Evolutionary conservation across 2,329 filamentous ascomycete species (phyloP), one percentile per base, ranked within the genome.

Genomic region (Trichothecium sympodiale): DNA sequence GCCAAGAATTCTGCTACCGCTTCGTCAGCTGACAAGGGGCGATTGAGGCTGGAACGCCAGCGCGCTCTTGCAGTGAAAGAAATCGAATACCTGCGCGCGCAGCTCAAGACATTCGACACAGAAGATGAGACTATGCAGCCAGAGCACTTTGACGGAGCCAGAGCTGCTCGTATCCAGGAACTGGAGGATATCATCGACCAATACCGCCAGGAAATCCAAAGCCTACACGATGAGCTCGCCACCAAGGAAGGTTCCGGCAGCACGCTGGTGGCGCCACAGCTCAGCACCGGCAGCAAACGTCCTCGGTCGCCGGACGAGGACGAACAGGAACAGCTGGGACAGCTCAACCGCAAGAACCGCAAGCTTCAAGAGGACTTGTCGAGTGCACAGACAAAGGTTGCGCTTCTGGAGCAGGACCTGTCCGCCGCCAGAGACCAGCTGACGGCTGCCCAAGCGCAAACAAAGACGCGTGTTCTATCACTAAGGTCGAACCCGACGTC

Each of bases 401-500:
- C 78, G 20, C 61, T 93, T 25, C 65, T 93, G 7, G 74, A 84
- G 49, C 80, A 79, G 42, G 86, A 94, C 49, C 69, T 91, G 32
- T 70, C 78, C 29, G 80, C 87, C 9, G 68, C 72, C 38, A 69
- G 76, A 39, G 75, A 82, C 23, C 87, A 94, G 52, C 74, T 96
- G 17, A 70, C 73, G 32, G 65, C 68, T 2, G 73, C 73, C 5
- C 69, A 72, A 41, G 69, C 80, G 34, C 75, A 80, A 14, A 81
- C 77, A 20, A 78, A 83, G 43, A 93, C 81, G 4, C 83, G 91
- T 26, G 70, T 96, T 33, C 72, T 98, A 17, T 81, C 91, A 37
- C 67, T 96, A 12, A 82, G 86, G 39, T 80, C 82, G n/a, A 98
- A 98, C 55, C 91, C 91, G 0, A 96, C 91, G 0, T 77, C 87